Percentiles rank a stretch among this genome's conserved stretches.
phyloP scores from a whole-genome alignment of 306 rosid genomes.

The Pterocarpus santalinus region DNA sequence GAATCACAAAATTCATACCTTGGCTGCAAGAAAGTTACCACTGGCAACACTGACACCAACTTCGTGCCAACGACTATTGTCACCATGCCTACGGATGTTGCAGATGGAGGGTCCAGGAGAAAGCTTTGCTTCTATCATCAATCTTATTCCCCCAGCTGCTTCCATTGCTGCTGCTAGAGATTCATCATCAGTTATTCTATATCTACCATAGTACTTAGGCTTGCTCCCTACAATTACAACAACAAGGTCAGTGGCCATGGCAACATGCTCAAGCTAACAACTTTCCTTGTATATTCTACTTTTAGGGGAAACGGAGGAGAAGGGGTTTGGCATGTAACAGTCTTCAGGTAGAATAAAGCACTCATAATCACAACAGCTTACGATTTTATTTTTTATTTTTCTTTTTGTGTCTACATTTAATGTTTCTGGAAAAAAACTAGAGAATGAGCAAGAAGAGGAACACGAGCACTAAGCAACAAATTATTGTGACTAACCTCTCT shows the following conservation, averaged over 20 bases:
- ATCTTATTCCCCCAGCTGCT: slow-evolving; percentile 88
- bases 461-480: slow-evolving; percentile 30
- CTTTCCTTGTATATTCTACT: neutral
- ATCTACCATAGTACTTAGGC: slow-evolving; percentile 81
- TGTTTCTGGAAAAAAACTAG: neutral
- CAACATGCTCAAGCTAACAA: slow-evolving; percentile 17
- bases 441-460: slow-evolving; percentile 17
- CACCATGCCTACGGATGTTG: slow-evolving; percentile 94
- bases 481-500: slow-evolving; percentile 71
- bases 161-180: slow-evolving; percentile 92
- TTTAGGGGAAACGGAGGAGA: neutral
- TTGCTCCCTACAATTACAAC: slow-evolving; percentile 72
- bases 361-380: neutral
- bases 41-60: slow-evolving; percentile 97
- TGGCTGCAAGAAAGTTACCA: slow-evolving; percentile 97
- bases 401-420: neutral
- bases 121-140: slow-evolving; percentile 93
- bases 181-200: slow-evolving; percentile 82
- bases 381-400: too few relatives aligned
- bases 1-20: slow-evolving; percentile 62
- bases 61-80: slow-evolving; percentile 88
- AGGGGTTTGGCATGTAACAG: slow-evolving; percentile 13
- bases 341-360: neutral
- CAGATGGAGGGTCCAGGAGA: slow-evolving; percentile 97
- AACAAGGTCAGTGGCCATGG: slow-evolving; percentile 37